These are phyloP conservation scores for Auxenochlorella pyrenoidosa DNA, from an alignment of 139 green algal species.

Conservation along the genomic window DNA sequence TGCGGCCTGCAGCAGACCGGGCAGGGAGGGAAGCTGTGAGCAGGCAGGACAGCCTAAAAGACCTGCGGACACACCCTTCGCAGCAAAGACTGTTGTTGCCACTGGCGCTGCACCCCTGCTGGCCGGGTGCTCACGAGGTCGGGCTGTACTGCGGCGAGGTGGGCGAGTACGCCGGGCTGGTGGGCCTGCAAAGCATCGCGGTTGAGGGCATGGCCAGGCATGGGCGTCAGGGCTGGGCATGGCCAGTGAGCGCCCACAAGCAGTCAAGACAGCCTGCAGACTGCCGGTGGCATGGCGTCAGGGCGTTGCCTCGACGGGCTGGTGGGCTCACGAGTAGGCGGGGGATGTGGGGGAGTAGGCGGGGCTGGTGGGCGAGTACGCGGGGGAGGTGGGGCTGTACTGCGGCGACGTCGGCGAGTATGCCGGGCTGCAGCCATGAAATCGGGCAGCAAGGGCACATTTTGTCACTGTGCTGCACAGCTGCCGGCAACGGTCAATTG, in stretches of 20 bases:
- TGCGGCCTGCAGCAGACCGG: slow-evolving; percentile 47
- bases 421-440: slow-evolving; percentile 30
- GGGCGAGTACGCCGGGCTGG: slow-evolving; percentile 57
- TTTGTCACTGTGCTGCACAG: no score
- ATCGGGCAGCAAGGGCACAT: no score
- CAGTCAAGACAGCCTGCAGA: not conserved
- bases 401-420: slow-evolving; percentile 50
- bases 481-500: not conserved
- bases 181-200: slow-evolving; percentile 39
- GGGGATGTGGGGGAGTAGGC: slow-evolving; percentile 48
- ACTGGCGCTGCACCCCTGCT: no score
- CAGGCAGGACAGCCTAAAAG: not conserved
- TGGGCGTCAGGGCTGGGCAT: no score
- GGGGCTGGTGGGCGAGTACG: slow-evolving; percentile 44
- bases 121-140: slow-evolving; percentile 6
- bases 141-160: slow-evolving; percentile 60
- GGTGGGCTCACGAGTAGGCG: slow-evolving; percentile 54
- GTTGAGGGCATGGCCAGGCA: no score
- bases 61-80: slow-evolving; percentile 1
- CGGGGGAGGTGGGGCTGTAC: slow-evolving; percentile 73
- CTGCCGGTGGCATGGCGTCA: not conserved
- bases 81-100: no score
- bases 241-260: no score
- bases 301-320: not conserved
- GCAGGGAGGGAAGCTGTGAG: not conserved